phyloP scores from a whole-genome alignment of 108 stramenopile genomes.

The Nannochloropsis gaditana region DNA sequence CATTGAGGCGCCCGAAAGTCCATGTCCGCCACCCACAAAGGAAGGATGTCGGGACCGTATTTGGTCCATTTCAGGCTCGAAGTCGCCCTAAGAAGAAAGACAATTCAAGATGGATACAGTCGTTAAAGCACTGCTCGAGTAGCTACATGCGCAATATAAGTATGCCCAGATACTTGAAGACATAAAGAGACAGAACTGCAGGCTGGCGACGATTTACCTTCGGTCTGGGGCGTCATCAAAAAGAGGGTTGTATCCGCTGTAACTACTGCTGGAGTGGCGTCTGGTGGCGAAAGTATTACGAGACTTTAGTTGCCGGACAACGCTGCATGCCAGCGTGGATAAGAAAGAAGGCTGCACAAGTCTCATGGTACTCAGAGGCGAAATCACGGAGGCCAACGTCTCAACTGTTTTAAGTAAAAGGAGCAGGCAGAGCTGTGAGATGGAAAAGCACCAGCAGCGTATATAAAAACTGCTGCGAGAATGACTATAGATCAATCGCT shows the following conservation, averaged over 20 bases:
- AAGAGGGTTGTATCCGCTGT: background rate
- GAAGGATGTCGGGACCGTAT: conserved; percentile 20
- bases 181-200: background rate
- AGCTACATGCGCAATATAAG: too few relatives aligned
- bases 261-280: background rate
- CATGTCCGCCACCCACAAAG: conserved; percentile 51
- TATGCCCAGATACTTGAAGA: background rate
- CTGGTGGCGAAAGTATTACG: background rate
- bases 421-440: background rate
- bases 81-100: background rate
- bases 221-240: background rate
- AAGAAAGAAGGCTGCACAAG: background rate
- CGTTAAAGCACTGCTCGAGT: too few relatives aligned
- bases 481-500: too few relatives aligned
- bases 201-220: background rate
- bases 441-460: background rate
- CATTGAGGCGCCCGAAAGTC: conserved; percentile 37
- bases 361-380: background rate
- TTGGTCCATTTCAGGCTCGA: background rate
- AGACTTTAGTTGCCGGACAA: background rate
- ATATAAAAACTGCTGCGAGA: background rate
- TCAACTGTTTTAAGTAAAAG: background rate
- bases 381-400: background rate
- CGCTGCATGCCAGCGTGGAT: background rate
- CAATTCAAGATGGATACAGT: too few relatives aligned